phyloP scores from a whole-genome alignment of 805 yeast genomes.

The Zygosaccharomyces lentus region DNA sequence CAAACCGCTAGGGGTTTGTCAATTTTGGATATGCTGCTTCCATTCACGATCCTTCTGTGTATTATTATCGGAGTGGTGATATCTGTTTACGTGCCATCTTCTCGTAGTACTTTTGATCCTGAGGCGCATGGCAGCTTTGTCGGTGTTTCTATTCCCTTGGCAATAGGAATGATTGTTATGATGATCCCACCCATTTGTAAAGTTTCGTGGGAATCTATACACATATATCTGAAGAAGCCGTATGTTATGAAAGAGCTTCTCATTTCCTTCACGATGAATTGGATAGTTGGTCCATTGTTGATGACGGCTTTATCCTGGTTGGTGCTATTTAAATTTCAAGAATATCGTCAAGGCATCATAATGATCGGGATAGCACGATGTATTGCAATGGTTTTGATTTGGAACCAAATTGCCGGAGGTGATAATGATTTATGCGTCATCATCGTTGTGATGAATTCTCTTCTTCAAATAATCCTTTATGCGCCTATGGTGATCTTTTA shows the following conservation, averaged over 20 bases:
- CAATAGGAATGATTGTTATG: constrained; percentile 52
- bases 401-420: constrained; percentile 55
- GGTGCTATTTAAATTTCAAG: constrained; percentile 43
- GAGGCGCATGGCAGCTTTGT: constrained; percentile 30
- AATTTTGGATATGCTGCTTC: constrained; percentile 35
- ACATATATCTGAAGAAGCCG: constrained; percentile 23
- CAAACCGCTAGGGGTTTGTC: constrained; percentile 7
- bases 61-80: constrained; percentile 40
- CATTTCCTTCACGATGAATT: constrained; percentile 45
- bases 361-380: constrained; percentile 59
- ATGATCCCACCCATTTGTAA: constrained; percentile 55
- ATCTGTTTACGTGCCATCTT: constrained; percentile 41
- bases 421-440: constrained; percentile 48
- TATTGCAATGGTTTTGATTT: constrained; percentile 58
- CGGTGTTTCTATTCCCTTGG: constrained; percentile 45
- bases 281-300: constrained; percentile 53
- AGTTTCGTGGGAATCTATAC: constrained; percentile 47
- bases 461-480: constrained; percentile 48
- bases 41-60: constrained; percentile 35
- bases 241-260: constrained; percentile 32
- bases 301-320: constrained; percentile 57
- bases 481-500: constrained; percentile 50
- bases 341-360: constrained; percentile 51
- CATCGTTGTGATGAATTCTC: constrained; percentile 47
- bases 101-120: constrained; percentile 37